Evolutionary conservation across 169 alveolate genomes (phyloP), one percentile per base, ranked within the genome.

Genomic region (Eimeria necatrix): DNA sequence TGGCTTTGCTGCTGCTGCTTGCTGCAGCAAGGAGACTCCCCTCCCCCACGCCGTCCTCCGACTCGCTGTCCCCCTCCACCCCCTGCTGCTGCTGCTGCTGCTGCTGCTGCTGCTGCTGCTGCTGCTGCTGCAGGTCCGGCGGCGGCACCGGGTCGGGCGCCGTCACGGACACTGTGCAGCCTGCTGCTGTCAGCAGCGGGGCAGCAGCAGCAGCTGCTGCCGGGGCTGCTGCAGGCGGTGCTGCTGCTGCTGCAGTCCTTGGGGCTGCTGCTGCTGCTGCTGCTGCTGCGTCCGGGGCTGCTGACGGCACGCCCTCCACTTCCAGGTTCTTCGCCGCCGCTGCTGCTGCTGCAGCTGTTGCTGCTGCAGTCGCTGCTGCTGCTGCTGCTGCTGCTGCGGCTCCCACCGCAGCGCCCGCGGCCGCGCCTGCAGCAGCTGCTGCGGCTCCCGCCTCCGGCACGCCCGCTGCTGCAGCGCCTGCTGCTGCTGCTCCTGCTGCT

Each of bases 321-420:
- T n/a, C n/a, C n/a, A n/a, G n/a, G n/a, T n/a, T n/a, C n/a, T n/a
- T n/a, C n/a, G n/a, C n/a, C n/a, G n/a, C n/a, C n/a, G n/a, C 24
- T 12, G 78, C 41, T 68, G 78, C 78, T 6, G 78, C 12, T 9
- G 24, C 32, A 68, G 78, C 78, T 68, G 41, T 22, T 68, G 12
- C 78, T 9, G 24, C 78, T 68, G 12, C 78, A 7, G 78, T 12
- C 32, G 78, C 46, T 68, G 12, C n/a, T 68, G 32, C 81, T 22
- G 51, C 80, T 76, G 73, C 70, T 73, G 89, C 78, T 89, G 26
- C 93, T 87, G 51, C 93, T 87, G 51, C 92, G 70, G 51, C 95
- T 88, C 87, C 94, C 84, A 48, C 80, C 91, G 24, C 95, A 91
- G 32, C 94, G n/a, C n/a, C n/a, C n/a, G n/a, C n/a, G n/a, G n/a